Percentiles rank a stretch among this genome's conserved stretches.
phyloP scores from a whole-genome alignment of 306 rosid species.

The Vicia sativa region DNA sequence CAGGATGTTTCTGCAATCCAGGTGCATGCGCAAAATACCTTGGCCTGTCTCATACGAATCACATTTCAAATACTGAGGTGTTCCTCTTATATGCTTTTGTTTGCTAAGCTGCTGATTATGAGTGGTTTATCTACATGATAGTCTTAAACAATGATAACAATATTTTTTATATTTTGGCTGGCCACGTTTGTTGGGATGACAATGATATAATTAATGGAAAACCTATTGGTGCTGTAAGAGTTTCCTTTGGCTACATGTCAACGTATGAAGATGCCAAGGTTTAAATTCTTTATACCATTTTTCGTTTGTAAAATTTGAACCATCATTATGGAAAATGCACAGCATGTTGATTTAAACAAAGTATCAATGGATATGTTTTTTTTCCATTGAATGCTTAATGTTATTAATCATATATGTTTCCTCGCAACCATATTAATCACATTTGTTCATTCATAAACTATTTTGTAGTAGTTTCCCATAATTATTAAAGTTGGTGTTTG shows the following conservation, averaged over 20 bases:
- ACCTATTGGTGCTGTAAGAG: constrained; percentile 95
- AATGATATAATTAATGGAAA: constrained; percentile 81
- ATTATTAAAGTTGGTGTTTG: too few species aligned
- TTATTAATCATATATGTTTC: too few species aligned
- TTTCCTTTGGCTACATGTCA: constrained; percentile 96
- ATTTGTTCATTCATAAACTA: too few species aligned
- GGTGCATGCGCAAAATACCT: too few species aligned
- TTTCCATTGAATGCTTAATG: too few species aligned
- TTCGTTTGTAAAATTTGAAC: constrained; percentile 25
- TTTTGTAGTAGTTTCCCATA: too few species aligned
- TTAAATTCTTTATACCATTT: constrained; percentile 31
- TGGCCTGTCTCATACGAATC: too few species aligned
- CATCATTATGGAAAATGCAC: neutral
- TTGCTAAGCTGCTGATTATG: neutral
- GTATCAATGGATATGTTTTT: constrained; percentile 20
- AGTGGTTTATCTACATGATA: constrained; percentile 18
- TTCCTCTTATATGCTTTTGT: too few species aligned
- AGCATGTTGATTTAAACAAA: constrained; percentile 3
- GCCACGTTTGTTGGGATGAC: constrained; percentile 98
- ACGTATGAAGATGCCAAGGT: constrained; percentile 93
- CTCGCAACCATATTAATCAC: too few species aligned
- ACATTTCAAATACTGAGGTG: too few species aligned
- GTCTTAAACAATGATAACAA: constrained; percentile 18
- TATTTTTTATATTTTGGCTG: constrained; percentile 63
- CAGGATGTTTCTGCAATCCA: too few species aligned